Evolutionary conservation across 352 stramenopile genomes (phyloP).

Genomic region (Pythium periplocum): DNA sequence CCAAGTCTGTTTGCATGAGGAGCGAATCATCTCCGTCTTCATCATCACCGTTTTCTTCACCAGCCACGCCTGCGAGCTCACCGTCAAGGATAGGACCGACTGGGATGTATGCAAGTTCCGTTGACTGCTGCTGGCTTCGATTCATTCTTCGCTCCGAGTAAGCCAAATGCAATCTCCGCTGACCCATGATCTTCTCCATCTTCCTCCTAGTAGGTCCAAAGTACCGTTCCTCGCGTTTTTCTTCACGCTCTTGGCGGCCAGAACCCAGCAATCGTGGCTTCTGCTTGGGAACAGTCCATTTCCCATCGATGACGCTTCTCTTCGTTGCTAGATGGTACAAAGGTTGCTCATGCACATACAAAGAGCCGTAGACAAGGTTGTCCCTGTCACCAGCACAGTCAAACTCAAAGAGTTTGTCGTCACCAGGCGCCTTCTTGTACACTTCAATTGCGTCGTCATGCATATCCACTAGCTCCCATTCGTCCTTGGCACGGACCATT

Average conservation of each 20-base stretch:
- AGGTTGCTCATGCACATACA: constrained; percentile 60
- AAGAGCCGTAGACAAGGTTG: constrained; percentile 61
- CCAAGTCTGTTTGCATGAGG: constrained; percentile 48
- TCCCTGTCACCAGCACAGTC: constrained; percentile 60
- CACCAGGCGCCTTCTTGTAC: constrained; percentile 1
- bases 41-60: background rate
- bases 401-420: constrained; percentile 55
- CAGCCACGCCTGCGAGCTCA: constrained; percentile 13
- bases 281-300: constrained; percentile 25
- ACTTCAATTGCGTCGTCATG: constrained; percentile 12
- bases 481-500: background rate
- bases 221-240: constrained; percentile 29
- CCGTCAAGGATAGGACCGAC: constrained; percentile 44
- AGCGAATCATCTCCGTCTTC: constrained; percentile 2
- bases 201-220: constrained; percentile 43
- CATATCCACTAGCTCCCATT: constrained; percentile 6
- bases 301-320: constrained; percentile 35
- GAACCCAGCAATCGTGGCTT: background rate
- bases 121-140: constrained; percentile 5
- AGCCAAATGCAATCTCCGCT: constrained; percentile 53
- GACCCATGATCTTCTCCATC: constrained; percentile 28
- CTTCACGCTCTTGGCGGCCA: background rate
- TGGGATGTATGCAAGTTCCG: constrained; percentile 55
- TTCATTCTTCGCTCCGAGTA: constrained; percentile 58
- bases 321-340: constrained; percentile 54